These are phyloP conservation scores for Proliferodiscus dingleyae DNA, from an alignment of 2,329 filamentous ascomycete species.

Conservation along the genomic window DNA sequence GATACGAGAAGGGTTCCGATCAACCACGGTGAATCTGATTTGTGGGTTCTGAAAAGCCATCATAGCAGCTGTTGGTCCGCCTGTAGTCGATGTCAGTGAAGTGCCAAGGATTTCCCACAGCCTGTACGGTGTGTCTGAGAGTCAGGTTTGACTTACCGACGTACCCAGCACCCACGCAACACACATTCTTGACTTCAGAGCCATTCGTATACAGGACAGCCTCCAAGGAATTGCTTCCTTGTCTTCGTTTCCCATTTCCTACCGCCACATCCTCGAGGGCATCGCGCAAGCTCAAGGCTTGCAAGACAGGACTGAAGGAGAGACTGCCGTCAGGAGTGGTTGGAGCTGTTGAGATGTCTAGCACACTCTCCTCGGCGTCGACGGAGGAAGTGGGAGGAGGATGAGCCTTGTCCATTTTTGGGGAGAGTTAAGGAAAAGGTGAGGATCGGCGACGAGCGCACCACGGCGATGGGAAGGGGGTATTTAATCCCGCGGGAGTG, in stretches of 20 bases:
- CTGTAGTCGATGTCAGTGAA: constrained; percentile 31
- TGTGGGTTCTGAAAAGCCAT: constrained; percentile 69
- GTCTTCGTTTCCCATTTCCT: constrained; percentile 1
- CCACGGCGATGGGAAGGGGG: no score
- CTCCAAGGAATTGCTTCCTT: constrained; percentile 4
- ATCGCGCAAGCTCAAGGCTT: constrained; percentile 26
- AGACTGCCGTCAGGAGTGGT: constrained; percentile 42
- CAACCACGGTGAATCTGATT: constrained; percentile 69
- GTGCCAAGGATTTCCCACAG: background rate
- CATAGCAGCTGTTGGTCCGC: constrained; percentile 70
- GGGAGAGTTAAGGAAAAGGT: no score
- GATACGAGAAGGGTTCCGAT: constrained; percentile 61
- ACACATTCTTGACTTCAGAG: constrained; percentile 51
- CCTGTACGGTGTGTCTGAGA: no score
- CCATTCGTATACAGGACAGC: constrained; percentile 1
- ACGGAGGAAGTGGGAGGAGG: constrained; percentile 18
- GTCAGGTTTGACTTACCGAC: constrained; percentile 51
- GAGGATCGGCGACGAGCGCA: no score
- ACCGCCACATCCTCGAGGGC: constrained; percentile 13
- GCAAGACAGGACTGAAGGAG: constrained; percentile 38
- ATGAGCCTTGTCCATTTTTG: constrained; percentile 21
- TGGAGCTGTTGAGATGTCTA: constrained; percentile 37
- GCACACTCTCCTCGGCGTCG: constrained; percentile 30
- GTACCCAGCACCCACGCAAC: constrained; percentile 72
- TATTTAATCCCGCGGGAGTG: no score